Evolutionary conservation across 148 eudicot species (phyloP).

Genomic region (Beta vulgaris): DNA sequence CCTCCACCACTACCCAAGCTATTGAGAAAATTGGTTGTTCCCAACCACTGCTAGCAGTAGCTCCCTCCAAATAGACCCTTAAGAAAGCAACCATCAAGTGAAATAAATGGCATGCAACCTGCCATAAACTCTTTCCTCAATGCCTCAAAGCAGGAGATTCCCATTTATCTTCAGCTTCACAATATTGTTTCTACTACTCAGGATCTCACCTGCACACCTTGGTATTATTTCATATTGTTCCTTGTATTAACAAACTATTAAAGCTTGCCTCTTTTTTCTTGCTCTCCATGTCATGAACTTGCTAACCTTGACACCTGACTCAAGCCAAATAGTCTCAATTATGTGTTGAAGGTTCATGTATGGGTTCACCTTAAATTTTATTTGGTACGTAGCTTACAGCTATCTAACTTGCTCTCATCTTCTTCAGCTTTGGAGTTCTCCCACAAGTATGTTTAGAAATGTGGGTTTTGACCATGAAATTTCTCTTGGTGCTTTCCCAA

Average conservation of each 20-base stretch:
- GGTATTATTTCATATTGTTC: neutral
- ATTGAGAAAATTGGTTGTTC: neutral
- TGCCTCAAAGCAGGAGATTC: neutral
- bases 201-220: neutral
- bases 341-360: neutral
- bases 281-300: neutral
- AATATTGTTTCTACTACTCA: neutral
- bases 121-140: neutral
- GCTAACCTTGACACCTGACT: neutral
- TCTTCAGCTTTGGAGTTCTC: no score
- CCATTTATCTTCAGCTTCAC: no score
- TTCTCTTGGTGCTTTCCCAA: neutral
- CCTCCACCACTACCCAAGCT: no score
- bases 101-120: constrained; percentile 7
- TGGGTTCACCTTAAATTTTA: no score
- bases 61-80: neutral
- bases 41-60: neutral
- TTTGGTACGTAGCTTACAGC: no score
- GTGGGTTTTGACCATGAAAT: neutral
- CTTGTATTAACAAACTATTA: neutral
- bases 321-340: neutral
- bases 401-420: no score
- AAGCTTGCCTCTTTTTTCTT: neutral
- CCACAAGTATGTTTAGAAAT: no score
- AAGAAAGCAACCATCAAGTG: neutral